Conservation (phyloP, 2,329 filamentous ascomycete species). For the Aspergillus calidoustus region DNA sequence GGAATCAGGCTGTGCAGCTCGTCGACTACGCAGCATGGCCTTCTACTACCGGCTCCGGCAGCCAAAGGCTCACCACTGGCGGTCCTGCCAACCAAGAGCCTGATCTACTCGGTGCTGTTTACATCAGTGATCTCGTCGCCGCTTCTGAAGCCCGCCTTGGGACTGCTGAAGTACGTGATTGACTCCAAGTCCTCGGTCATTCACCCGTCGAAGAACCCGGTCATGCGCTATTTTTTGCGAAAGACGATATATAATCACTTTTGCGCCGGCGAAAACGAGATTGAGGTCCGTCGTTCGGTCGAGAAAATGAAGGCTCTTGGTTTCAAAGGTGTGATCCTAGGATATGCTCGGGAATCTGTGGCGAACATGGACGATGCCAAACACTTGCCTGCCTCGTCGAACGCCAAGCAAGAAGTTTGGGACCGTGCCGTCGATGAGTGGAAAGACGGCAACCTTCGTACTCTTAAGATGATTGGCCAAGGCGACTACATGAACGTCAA, state of each 20-base stretch:
- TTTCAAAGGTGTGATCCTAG: conserved; percentile 54
- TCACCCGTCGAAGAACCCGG: conserved; percentile 46
- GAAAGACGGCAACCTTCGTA: conserved; percentile 53
- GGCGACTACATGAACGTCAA: conserved; percentile 52
- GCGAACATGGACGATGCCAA: conserved; percentile 23
- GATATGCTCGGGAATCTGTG: conserved; percentile 52
- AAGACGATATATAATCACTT: conserved; percentile 77
- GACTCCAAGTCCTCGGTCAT: conserved; percentile 44
- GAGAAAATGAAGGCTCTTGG: conserved; percentile 47
- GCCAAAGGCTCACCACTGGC: conserved; percentile 43
- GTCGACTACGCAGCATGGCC: conserved; percentile 15
- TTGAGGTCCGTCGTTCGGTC: conserved; percentile 45
- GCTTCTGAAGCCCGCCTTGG: conserved; percentile 22
- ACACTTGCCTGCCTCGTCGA: conserved; percentile 7
- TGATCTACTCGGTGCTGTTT: conserved; percentile 26
- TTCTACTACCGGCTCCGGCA: not conserved
- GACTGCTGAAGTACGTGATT: conserved; percentile 40
- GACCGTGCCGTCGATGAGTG: conserved; percentile 47
- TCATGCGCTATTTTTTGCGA: conserved; percentile 44
- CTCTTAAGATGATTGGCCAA: conserved; percentile 48
- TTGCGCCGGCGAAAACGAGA: conserved; percentile 73
- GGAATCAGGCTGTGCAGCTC: conserved; percentile 11
- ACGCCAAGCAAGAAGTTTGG: conserved; percentile 17
- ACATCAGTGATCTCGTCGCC: conserved; percentile 28
- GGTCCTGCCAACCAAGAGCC: conserved; percentile 23